Evolutionary conservation across 805 yeast genomes (phyloP).

Genomic region (Barnettozyma vustinii): DNA sequence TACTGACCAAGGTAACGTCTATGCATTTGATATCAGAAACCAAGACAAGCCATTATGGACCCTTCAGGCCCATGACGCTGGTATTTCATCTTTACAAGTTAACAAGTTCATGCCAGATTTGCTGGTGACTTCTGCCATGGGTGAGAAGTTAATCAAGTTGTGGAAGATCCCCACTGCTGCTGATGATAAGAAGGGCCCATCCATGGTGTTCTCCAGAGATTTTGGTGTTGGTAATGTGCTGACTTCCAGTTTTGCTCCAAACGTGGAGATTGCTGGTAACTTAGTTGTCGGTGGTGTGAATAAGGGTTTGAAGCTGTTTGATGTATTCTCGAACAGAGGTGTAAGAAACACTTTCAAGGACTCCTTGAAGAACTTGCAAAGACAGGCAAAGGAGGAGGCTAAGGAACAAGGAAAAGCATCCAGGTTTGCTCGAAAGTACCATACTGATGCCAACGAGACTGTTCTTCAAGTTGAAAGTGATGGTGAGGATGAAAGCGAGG

Average conservation of each 20-base stretch:
- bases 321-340: conserved; percentile 73
- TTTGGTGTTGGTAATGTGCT: conserved; percentile 93
- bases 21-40: conserved; percentile 79
- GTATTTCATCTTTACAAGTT: conserved; percentile 74
- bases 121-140: conserved; percentile 85
- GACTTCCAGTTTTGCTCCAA: conserved; percentile 78
- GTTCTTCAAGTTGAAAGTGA: conserved; percentile 60
- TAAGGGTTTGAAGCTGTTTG: conserved; percentile 89
- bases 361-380: conserved; percentile 51
- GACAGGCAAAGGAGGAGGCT: conserved; percentile 54
- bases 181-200: conserved; percentile 45
- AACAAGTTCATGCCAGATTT: conserved; percentile 65
- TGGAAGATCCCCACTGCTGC: conserved; percentile 64
- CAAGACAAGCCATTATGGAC: conserved; percentile 80
- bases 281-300: conserved; percentile 83
- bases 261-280: conserved; percentile 79
- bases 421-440: conserved; percentile 71
- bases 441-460: conserved; percentile 43
- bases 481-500: conserved; percentile 57
- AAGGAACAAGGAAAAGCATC: conserved; percentile 52
- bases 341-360: conserved; percentile 65
- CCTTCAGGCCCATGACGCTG: conserved; percentile 94
- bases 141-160: conserved; percentile 77
- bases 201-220: conserved; percentile 87
- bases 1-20: conserved; percentile 85